Conservation (phyloP, 1,284 basidiomycete species). For the Cryptococcus amylolentus region DNA sequence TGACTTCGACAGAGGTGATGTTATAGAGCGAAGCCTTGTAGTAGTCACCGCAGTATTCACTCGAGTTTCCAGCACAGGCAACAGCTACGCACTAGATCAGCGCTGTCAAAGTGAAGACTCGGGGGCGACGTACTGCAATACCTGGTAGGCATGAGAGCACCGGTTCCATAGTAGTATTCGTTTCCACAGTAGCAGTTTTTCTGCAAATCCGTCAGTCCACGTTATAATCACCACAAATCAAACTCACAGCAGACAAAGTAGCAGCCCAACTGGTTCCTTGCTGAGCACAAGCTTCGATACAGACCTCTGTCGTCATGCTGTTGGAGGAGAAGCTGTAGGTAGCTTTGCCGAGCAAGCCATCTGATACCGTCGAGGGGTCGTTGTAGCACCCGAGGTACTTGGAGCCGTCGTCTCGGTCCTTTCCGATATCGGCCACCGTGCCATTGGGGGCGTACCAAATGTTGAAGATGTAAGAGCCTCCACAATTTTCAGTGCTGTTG, state of each 20-base stretch:
- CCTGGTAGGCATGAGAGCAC: constrained; percentile 13
- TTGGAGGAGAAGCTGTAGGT: constrained; percentile 13
- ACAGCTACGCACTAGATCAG: background rate
- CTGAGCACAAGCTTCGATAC: constrained; percentile 5
- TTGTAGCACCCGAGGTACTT: constrained; percentile 1
- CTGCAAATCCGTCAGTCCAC: constrained; percentile 7
- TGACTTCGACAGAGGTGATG: background rate
- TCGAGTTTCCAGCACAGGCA: constrained; percentile 4
- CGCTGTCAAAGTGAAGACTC: no score
- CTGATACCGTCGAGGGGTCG: constrained; percentile 1
- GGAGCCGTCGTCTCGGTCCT: background rate
- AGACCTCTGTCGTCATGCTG: constrained; percentile 7
- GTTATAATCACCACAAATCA: constrained; percentile 15
- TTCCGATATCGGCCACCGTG: background rate
- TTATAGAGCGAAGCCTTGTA: constrained; percentile 5
- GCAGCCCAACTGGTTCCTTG: constrained; percentile 1
- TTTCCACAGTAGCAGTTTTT: constrained; percentile 18
- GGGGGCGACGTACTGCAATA: constrained; percentile 14
- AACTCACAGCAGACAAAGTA: background rate
- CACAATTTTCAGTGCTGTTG: constrained; percentile 27
- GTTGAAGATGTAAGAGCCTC: constrained; percentile 13
- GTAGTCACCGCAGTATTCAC: constrained; percentile 3
- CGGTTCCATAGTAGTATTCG: constrained; percentile 12
- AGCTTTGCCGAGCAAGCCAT: constrained; percentile 10
- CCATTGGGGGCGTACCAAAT: constrained; percentile 7